Evolutionary conservation across 208 protist genomes (phyloP).

Genomic region (Trypanosoma brucei): DNA sequence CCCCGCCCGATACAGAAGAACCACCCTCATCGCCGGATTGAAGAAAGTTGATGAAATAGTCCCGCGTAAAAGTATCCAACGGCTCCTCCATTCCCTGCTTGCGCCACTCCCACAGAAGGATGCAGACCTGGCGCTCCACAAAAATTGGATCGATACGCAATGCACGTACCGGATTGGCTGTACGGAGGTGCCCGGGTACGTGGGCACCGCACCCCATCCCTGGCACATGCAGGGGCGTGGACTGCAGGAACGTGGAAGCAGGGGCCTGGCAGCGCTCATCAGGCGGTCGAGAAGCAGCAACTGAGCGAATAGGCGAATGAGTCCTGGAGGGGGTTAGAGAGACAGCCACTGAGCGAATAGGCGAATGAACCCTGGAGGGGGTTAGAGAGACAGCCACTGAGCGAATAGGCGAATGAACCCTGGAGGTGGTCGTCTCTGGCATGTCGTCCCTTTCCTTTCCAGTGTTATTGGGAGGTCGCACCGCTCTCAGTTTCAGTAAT

Average conservation of each 20-base stretch:
- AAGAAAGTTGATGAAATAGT: conserved; percentile 5
- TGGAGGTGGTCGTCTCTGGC: neutral
- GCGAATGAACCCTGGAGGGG: too few species aligned
- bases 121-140: conserved; percentile 58
- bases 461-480: neutral
- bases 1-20: neutral
- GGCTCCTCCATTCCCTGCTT: neutral
- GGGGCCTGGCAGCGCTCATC: neutral
- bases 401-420: too few species aligned
- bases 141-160: conserved; percentile 54
- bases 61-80: conserved; percentile 17
- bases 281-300: neutral
- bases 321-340: neutral
- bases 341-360: too few species aligned
- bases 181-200: conserved; percentile 54
- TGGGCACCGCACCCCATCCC: conserved; percentile 29
- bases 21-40: neutral
- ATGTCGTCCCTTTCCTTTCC: neutral
- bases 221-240: conserved; percentile 26
- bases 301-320: too few species aligned
- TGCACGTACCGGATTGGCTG: conserved; percentile 19
- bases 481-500: neutral
- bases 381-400: neutral
- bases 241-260: neutral
- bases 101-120: conserved; percentile 51